Percentiles rank a stretch among this genome's conserved stretches.
Evolutionary conservation across 148 eudicot genomes (phyloP).

Genomic region (Nyssa sinensis): DNA sequence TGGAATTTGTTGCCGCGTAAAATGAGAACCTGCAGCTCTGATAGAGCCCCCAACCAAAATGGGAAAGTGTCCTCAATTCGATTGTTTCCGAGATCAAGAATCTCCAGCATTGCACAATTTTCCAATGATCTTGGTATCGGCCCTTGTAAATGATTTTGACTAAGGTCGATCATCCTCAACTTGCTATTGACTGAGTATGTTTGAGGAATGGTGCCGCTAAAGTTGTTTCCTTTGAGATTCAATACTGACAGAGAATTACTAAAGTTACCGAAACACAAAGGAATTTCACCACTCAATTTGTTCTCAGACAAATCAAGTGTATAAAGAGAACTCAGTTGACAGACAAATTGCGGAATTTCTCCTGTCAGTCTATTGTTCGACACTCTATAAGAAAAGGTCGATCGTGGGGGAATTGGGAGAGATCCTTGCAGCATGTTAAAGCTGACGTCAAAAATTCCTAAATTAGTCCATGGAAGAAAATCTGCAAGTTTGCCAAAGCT

Average conservation of each 20-base stretch:
- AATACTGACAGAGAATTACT: conserved; percentile 2
- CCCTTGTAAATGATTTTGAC: neutral
- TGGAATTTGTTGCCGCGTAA: conserved; percentile 23
- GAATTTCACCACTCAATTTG: conserved; percentile 25
- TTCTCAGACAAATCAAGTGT: conserved; percentile 33
- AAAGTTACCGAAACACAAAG: conserved; percentile 19
- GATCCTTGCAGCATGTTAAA: conserved; percentile 16
- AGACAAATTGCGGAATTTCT: conserved; percentile 18
- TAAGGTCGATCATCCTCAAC: neutral
- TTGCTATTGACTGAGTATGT: neutral
- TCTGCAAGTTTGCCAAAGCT: conserved; percentile 5
- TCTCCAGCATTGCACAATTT: conserved; percentile 10
- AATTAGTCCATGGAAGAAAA: conserved; percentile 12
- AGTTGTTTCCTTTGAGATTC: neutral
- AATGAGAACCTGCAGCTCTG: conserved; percentile 21
- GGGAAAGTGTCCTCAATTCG: conserved; percentile 24
- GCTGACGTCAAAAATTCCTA: neutral
- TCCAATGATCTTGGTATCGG: neutral
- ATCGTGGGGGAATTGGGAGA: conserved; percentile 23
- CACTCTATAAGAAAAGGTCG: neutral
- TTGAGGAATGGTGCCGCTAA: neutral
- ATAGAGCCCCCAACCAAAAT: conserved; percentile 30
- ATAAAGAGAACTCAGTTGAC: conserved; percentile 16
- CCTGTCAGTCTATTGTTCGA: conserved; percentile 21
- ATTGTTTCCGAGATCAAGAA: conserved; percentile 28